Percentiles rank a stretch among this genome's conserved stretches.
phyloP scores from a whole-genome alignment of 805 yeast species.

The Candida gorgasii region DNA sequence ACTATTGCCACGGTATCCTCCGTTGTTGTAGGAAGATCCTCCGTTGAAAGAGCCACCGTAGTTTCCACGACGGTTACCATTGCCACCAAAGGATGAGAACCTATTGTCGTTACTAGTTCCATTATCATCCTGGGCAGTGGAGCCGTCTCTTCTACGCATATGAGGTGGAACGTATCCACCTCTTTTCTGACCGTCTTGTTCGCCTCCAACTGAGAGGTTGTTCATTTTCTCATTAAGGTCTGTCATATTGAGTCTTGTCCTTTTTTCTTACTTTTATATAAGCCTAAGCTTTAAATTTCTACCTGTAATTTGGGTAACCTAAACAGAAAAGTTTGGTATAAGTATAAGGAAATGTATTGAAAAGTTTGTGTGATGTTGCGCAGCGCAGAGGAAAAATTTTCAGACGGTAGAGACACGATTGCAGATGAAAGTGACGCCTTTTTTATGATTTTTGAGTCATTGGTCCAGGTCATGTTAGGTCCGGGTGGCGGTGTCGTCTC shows the following conservation, averaged over 20 bases:
- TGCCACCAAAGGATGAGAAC: slow-evolving; percentile 9
- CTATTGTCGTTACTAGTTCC: neutral
- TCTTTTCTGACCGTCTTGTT: slow-evolving; percentile 24
- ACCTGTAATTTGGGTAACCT: slow-evolving; percentile 2
- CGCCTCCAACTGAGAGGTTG: slow-evolving; percentile 54
- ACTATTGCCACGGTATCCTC: slow-evolving; percentile 18
- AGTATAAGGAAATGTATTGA: neutral
- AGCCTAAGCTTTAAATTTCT: slow-evolving; percentile 9
- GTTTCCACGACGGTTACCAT: slow-evolving; percentile 14
- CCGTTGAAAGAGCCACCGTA: slow-evolving; percentile 17
- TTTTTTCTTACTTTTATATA: slow-evolving; percentile 2
- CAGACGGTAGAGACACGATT: neutral
- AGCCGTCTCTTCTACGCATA: slow-evolving; percentile 21
- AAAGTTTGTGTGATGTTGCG: slow-evolving; percentile 7
- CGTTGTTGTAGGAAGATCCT: slow-evolving; percentile 2
- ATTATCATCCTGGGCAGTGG: slow-evolving; percentile 10
- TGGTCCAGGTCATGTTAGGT: too few species aligned
- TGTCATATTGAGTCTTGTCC: slow-evolving; percentile 44
- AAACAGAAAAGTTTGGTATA: slow-evolving; percentile 2
- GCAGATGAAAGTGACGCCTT: neutral
- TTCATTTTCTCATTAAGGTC: slow-evolving; percentile 59
- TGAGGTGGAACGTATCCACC: slow-evolving; percentile 61
- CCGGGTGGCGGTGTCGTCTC: too few species aligned
- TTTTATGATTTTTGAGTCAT: neutral
- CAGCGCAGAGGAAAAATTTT: neutral